Evolutionary conservation across 805 yeast genomes (phyloP), one percentile per base, ranked within the genome.

Genomic region (Candida cerambycidarum): DNA sequence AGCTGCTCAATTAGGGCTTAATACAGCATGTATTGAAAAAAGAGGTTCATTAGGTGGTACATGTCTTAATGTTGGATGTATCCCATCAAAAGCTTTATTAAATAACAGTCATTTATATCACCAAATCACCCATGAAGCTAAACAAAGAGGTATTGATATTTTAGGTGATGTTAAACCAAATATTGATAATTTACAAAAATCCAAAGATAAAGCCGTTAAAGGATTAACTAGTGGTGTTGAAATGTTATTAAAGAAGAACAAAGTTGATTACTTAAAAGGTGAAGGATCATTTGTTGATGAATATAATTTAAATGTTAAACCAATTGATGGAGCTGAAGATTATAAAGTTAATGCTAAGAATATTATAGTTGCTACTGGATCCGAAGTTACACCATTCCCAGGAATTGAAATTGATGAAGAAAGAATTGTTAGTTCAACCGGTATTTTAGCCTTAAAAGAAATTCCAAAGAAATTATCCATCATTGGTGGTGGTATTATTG

Each of bases 401-500:
- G 99, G 99, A 49, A 88, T 93, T 57, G 83, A 82, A 56, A 81
- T 93, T 52, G 99, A 93, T 62, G 98, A 93, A 73, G 95, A 92
- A 76, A 84, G 95, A 74, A 93, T 93, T 55, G 97, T 93, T 42
- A 78, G 96, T 28, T 89, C 97, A 24, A 93, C 99, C 36, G 99
- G 99, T 58, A 86, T 88, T 45, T 72, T 93, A 44, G 67, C 85
- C 17, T 77, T 93, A 57, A 78, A 80, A 65, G 96, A 90, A 75
- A 77, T 93, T 46, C 99, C 99, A 62, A 89, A 93, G 78, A 82
- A 77, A 65, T 60, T 93, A 62, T 85, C 92, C 54, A 82, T 93
- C 70, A 92, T 93, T 59, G 99, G 99, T 65, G 99, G 97, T 72
- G 99, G 99, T 78, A 92, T 93, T 73, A 93, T 93, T 65, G 99